Evolutionary conservation across 179 eudicot species (phyloP).

Genomic region (Amaranthus tricolor): DNA sequence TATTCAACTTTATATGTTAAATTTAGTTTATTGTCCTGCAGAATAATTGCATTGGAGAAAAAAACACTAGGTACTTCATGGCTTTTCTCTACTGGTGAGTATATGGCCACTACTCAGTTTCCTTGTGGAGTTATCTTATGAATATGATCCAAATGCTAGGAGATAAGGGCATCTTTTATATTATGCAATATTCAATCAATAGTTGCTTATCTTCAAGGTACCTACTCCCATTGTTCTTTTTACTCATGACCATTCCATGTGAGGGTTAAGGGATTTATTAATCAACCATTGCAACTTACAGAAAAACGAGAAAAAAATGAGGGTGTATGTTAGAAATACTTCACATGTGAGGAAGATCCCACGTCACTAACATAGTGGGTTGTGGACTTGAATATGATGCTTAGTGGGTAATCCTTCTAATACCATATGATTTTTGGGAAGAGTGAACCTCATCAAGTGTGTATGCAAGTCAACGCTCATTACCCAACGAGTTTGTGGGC

Average conservation of each 20-base stretch:
- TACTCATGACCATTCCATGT: neutral
- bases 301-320: neutral
- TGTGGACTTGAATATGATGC: neutral
- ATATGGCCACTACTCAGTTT: neutral
- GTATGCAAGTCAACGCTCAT: no score
- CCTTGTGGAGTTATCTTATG: neutral
- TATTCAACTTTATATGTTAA: constrained; percentile 9
- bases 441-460: no score
- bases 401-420: neutral
- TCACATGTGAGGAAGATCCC: no score
- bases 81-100: constrained; percentile 94
- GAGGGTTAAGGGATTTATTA: neutral
- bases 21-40: constrained; percentile 31
- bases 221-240: no score
- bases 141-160: neutral
- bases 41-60: constrained; percentile 99
- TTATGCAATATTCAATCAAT: no score
- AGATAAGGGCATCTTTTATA: neutral
- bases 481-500: no score
- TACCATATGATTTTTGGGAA: no score
- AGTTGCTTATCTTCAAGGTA: neutral
- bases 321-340: neutral
- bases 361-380: no score
- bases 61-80: constrained; percentile 81
- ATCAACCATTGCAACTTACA: neutral